Evolutionary conservation across 331 rosid species (phyloP).

Genomic region (Telfairia occidentalis): DNA sequence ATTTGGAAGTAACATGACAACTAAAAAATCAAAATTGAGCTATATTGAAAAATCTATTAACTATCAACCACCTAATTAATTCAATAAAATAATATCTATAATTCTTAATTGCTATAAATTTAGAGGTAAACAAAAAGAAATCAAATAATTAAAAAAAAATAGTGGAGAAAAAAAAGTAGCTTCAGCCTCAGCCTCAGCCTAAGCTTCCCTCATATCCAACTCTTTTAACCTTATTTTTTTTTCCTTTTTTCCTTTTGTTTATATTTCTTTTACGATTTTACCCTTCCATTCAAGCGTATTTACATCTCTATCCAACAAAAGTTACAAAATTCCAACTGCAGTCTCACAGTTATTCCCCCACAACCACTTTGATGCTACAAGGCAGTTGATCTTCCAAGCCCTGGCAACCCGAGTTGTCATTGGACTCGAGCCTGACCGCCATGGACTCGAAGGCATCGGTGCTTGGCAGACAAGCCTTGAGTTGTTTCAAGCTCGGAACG

Average conservation of each 20-base stretch:
- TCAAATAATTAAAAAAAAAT: conserved; percentile 25
- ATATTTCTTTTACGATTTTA: not conserved
- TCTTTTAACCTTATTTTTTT: conserved; percentile 34
- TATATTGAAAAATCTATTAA: conserved; percentile 8
- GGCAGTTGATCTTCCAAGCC: conserved; percentile 44
- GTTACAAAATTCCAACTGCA: conserved; percentile 16
- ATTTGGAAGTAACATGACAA: not conserved
- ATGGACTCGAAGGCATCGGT: conserved; percentile 21
- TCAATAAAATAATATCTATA: conserved; percentile 15
- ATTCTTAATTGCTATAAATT: conserved; percentile 17
- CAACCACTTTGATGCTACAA: conserved; percentile 43
- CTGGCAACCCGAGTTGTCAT: conserved; percentile 29
- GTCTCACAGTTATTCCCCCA: conserved; percentile 23
- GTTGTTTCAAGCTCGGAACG: conserved; percentile 55
- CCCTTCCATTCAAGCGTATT: conserved; percentile 27
- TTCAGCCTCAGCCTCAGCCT: conserved; percentile 4
- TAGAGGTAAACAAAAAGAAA: conserved; percentile 22
- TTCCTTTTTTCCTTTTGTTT: conserved; percentile 18
- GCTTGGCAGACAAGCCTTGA: conserved; percentile 29
- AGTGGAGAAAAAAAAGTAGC: not conserved
- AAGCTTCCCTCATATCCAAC: conserved; percentile 21
- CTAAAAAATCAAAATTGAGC: not conserved
- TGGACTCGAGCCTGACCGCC: conserved; percentile 57
- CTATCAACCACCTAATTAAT: conserved; percentile 31
- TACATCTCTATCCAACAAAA: conserved; percentile 26